Base-by-base conservation (phyloP, 495 filamentous ascomycete species). In the Penicillium lividum region DNA sequence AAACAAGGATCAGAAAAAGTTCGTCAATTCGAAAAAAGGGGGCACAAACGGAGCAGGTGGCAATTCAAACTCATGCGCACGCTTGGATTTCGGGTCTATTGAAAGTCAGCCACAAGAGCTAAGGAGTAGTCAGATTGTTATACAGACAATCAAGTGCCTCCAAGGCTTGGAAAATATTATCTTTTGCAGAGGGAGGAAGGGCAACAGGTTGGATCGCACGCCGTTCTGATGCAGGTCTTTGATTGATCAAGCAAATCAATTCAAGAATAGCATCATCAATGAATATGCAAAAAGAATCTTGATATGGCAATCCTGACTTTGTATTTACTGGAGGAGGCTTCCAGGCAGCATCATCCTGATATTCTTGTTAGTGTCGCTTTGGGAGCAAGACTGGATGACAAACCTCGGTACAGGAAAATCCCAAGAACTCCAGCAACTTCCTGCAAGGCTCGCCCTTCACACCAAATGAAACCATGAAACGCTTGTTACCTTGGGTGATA, bases 401-500 rank as follows among this genome's bases (percentile, higher is more conserved):
- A 68, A 81, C 79, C 67, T 74, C 69, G 28, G 44, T 30, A 27
- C 66, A 63, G 27, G 59, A 64, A 62, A 92, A 93, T 4, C 82
- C 87, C 4, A 92, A 69, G 38, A 82, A 85, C 49, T 78, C 77
- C 36, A 93, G 76, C 34, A 93, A 63, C 33, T 81, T 73, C 55
- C 83, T 75, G 66, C 89, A 90, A 16, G 83, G 78, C 27, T 71
- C 72, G 27, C 76, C 76, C 29, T 76, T 70, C 10, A 75, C 55
- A 13, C 90, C 89, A 67, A 93, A 89, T 42, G 85, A 81, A 13
- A 86, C 75, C 51, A 83, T 74, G 63, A 91, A 95, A 15, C 80
- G 82, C 68, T 90, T 92, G 71, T 93, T 93, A 7, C 82, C 72
- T 13, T 80, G 78, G 4, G 84, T 81, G 54, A 93, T 89, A 22